Evolutionary conservation across 2,329 filamentous ascomycete species (phyloP), one percentile per base, ranked within the genome.

Genomic region (Thielaviopsis cerberus): DNA sequence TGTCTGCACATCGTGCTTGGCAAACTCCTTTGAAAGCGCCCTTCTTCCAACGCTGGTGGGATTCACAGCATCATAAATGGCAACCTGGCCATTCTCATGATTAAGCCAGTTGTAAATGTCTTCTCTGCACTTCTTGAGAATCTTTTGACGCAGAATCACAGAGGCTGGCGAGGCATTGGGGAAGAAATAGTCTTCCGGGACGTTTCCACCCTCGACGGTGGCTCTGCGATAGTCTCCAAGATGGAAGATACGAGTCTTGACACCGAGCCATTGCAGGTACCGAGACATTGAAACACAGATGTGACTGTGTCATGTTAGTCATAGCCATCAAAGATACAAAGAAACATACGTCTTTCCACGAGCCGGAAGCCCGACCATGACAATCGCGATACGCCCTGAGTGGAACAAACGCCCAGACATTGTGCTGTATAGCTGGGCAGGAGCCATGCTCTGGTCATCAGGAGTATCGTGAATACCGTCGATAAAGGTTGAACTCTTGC

Each of bases 61-160:
- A 66, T 98, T 98, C 20, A 98, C 94, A 26, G 94, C 92, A 70
- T 98, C 92, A 68, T 97, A 98, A 61, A 98, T 97, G 58, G 92
- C 92, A 58, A 98, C 91, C 68, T 98, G 92, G 13, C 92, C 92
- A 65, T 97, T 97, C 67, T 97, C 92, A 64, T 96, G 86, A 66
- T 97, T 94, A 51, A 98, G 74, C 76, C 95, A 98, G 58, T 86
- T 84, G 67, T 96, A 95, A 59, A 98, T 96, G 66, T 98, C 92
- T 68, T 97, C 90, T 60, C 92, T 83, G 65, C 92, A 98, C 69
- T 94, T 94, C 72, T 96, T 95, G 22, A 98, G 76, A 57, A 98
- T 98, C 74, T 96, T 96, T 70, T 97, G 92, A 34, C 92, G 83
- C 54, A 98, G 74, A 63, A 97, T 81, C n/a, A 97, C 86, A 1